phyloP scores from a whole-genome alignment of 148 eudicot genomes.

The Chenopodium album region DNA sequence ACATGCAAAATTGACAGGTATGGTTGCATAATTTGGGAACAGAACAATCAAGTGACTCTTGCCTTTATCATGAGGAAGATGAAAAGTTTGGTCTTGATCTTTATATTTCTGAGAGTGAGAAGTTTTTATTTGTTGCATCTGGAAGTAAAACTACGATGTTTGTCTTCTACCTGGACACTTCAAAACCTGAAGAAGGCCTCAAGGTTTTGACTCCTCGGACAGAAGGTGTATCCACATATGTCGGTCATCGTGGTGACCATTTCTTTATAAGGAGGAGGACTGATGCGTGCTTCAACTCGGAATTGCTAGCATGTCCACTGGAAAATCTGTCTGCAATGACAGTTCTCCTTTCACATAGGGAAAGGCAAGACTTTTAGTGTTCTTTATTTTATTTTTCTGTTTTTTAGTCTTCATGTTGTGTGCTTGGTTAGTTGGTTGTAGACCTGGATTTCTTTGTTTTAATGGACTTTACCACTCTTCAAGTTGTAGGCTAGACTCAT shows the following conservation, averaged over 20 bases:
- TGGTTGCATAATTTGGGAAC: conserved; percentile 87
- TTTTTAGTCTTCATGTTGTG: background rate
- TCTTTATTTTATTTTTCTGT: background rate
- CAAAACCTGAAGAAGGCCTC: conserved; percentile 58
- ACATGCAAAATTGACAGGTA: conserved; percentile 38
- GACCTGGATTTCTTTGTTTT: background rate
- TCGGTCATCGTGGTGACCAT: conserved; percentile 82
- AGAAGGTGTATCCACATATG: conserved; percentile 77
- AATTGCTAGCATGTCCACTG: conserved; percentile 82
- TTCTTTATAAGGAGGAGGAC: conserved; percentile 78
- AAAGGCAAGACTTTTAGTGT: conserved; percentile 44
- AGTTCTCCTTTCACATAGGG: conserved; percentile 70
- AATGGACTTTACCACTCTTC: background rate
- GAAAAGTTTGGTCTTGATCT: conserved; percentile 68
- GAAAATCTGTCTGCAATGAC: conserved; percentile 59
- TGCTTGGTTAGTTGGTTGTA: background rate
- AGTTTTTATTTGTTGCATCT: conserved; percentile 71
- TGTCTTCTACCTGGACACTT: conserved; percentile 62
- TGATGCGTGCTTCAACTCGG: conserved; percentile 79
- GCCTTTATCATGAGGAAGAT: conserved; percentile 92
- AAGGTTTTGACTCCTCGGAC: conserved; percentile 65
- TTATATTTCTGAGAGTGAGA: conserved; percentile 78
- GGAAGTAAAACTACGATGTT: conserved; percentile 81
- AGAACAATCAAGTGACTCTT: conserved; percentile 59
- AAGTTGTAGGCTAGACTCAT: background rate